Evolutionary conservation across 768 basidiomycete species (phyloP), one percentile per base, ranked within the genome.

Genomic region (Psilocybe azurescens): DNA sequence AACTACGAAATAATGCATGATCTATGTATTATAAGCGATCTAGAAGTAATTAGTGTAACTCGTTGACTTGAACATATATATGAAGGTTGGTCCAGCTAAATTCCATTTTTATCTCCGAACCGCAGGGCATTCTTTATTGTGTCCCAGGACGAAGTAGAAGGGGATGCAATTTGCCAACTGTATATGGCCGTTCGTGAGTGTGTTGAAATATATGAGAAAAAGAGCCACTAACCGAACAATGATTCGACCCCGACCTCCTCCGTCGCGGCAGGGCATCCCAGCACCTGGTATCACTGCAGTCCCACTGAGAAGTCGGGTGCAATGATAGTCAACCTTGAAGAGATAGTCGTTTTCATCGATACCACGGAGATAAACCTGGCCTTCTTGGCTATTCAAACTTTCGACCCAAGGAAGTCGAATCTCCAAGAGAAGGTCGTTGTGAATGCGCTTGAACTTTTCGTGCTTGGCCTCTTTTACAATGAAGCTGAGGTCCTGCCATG

Each of bases 401-500:
- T 86, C 84, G 16, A 77, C 73, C 83, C 88, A 86, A 1, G 85
- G 81, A 6, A 89, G 73, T 39, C 81, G 79, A 29, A 86, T 78
- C 30, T 82, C 77, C 66, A 84, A 67, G 57, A 81, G 69, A 55
- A 89, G 70, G 66, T 87, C 83, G 48, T 85, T 79, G 48, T 78
- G 81, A 28, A 78, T 75, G 51, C 87, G 77, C 16, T 72, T 73
- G 70, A 87, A 87, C 46, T 77, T 73, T 54, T 83, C 76, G 61
- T 88, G 85, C 49, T 80, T 77, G 44, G 77, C 70, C 66, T 87
- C 83, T 64, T 83, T 80, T 44, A 89, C 75, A 29, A 87, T 68
- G 67, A 89, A 88, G 39, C 86, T 79, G 57, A 89, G 77, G 53
- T 89, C 85, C 67, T 89, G 87, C 63, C 80, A 79, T 8, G 77